Evolutionary conservation across 164 flowering plant genomes (phyloP).

Genomic region (Tetrastigma voinierianum): DNA sequence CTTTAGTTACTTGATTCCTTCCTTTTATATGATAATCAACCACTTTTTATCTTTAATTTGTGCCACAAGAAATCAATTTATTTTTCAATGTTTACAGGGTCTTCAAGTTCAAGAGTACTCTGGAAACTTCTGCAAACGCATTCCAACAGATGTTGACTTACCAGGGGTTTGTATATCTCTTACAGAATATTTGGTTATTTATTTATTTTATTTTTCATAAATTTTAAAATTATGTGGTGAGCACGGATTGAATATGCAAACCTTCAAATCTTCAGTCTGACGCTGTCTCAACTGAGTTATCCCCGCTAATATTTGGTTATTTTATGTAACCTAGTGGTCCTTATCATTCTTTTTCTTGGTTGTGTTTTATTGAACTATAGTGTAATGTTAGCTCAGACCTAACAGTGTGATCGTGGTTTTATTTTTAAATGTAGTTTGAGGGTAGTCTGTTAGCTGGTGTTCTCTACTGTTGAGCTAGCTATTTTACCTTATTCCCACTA

Average conservation of each 20-base stretch:
- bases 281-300: no score
- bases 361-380: background rate
- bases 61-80: background rate
- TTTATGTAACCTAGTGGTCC: no score
- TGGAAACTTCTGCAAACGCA: slow-evolving; percentile 95
- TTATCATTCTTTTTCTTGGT: background rate
- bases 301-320: background rate
- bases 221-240: no score
- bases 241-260: no score
- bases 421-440: background rate
- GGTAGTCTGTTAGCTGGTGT: background rate
- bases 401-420: background rate
- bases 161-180: slow-evolving; percentile 69
- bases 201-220: no score
- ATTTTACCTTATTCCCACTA: no score
- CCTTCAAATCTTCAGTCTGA: no score
- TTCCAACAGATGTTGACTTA: slow-evolving; percentile 96
- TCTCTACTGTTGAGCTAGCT: no score
- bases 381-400: background rate
- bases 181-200: background rate
- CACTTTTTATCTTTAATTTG: background rate
- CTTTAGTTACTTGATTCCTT: background rate
- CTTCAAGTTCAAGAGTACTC: slow-evolving; percentile 96
- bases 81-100: slow-evolving; percentile 47
- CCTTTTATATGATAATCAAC: background rate